These are phyloP conservation scores for Penicillium psychrosexuale DNA, from an alignment of 2,329 filamentous ascomycete genomes.

Conservation along the genomic window DNA sequence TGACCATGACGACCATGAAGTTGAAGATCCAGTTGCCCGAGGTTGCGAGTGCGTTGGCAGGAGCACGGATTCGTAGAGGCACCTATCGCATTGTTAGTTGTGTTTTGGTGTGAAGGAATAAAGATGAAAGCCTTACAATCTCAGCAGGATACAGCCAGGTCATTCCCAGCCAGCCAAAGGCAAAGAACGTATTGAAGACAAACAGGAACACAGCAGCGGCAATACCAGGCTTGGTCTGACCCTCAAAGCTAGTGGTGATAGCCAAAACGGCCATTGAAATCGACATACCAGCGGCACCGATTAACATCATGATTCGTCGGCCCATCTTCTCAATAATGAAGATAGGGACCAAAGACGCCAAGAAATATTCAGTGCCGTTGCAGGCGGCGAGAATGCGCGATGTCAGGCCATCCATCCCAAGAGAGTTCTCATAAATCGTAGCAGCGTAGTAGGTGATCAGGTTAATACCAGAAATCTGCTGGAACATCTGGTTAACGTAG, in stretches of 20 bases:
- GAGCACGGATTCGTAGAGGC: conserved; percentile 35
- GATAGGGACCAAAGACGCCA: conserved; percentile 50
- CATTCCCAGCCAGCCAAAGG: conserved; percentile 59
- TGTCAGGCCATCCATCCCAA: conserved; percentile 40
- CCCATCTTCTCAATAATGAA: conserved; percentile 52
- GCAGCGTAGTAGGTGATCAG: conserved; percentile 48
- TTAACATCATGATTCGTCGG: conserved; percentile 67
- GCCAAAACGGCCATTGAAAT: conserved; percentile 62
- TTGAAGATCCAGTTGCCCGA: conserved; percentile 46
- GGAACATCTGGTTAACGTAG: conserved; percentile 58
- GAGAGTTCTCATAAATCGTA: conserved; percentile 42
- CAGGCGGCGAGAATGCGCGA: conserved; percentile 52
- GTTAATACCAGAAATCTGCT: conserved; percentile 48
- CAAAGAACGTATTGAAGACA: conserved; percentile 62
- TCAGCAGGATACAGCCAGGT: conserved; percentile 63
- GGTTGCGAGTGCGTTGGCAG: conserved; percentile 23
- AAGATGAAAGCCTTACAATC: conserved; percentile 45
- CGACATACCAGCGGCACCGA: conserved; percentile 64
- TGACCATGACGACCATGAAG: conserved; percentile 64
- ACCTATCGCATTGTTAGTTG: conserved; percentile 17
- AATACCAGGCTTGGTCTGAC: conserved; percentile 40
- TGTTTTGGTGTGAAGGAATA: background rate
- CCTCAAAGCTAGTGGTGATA: conserved; percentile 36
- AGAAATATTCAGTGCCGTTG: conserved; percentile 55
- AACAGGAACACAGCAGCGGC: conserved; percentile 56